phyloP scores from a whole-genome alignment of 805 yeast species.

The Candida gorgasii region DNA sequence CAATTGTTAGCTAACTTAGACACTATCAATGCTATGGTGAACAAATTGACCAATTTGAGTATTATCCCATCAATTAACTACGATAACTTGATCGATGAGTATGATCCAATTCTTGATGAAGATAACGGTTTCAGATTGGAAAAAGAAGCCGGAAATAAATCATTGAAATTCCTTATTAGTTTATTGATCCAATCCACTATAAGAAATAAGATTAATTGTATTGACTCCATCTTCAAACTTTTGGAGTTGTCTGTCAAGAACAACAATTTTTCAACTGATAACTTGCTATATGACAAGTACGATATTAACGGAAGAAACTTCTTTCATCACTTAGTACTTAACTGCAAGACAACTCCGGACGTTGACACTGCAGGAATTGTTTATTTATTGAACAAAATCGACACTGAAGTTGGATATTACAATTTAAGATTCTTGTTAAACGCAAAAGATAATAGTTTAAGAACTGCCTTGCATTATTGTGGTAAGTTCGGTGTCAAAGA shows the following conservation, averaged over 20 bases:
- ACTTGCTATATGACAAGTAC: constrained; percentile 49
- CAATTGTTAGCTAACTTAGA: constrained; percentile 58
- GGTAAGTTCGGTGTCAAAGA: constrained; percentile 80
- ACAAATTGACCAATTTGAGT: constrained; percentile 24
- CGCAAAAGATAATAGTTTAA: constrained; percentile 69
- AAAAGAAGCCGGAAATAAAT: constrained; percentile 37
- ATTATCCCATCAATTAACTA: neutral
- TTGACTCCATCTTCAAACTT: constrained; percentile 53
- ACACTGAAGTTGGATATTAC: constrained; percentile 10
- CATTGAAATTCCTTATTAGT: constrained; percentile 57
- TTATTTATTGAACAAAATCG: constrained; percentile 56
- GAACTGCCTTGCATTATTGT: constrained; percentile 90
- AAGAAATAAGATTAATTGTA: constrained; percentile 54
- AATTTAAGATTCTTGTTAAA: constrained; percentile 38
- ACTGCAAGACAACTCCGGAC: constrained; percentile 37
- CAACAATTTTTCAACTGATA: constrained; percentile 17
- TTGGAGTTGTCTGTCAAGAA: constrained; percentile 47
- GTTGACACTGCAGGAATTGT: constrained; percentile 50
- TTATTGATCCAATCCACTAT: constrained; percentile 67
- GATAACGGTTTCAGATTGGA: constrained; percentile 50
- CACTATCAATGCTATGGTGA: constrained; percentile 51
- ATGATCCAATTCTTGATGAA: constrained; percentile 18
- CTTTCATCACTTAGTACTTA: constrained; percentile 79
- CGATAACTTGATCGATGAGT: constrained; percentile 4
- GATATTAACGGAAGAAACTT: constrained; percentile 84